phyloP scores from a whole-genome alignment of 2,329 filamentous ascomycete genomes.

The Cladosporium cucumerinum region DNA sequence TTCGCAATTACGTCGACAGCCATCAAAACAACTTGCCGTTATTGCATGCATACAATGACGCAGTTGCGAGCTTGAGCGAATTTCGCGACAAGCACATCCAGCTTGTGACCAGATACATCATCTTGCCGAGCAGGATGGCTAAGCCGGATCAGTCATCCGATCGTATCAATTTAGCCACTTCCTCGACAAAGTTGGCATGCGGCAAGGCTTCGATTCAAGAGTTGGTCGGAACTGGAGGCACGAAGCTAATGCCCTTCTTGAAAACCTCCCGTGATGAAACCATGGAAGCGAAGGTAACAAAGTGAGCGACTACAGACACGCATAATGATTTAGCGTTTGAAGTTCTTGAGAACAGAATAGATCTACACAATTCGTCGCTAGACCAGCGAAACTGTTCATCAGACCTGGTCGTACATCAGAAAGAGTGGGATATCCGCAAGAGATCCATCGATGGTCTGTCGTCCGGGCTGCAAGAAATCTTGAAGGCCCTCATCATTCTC shows the following conservation, averaged over 20 bases:
- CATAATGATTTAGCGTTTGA: not conserved
- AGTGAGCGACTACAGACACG: not conserved
- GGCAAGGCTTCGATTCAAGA: slow-evolving; percentile 35
- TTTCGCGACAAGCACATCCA: slow-evolving; percentile 54
- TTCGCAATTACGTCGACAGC: slow-evolving; percentile 44
- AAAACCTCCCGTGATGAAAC: slow-evolving; percentile 53
- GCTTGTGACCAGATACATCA: slow-evolving; percentile 53
- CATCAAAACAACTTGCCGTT: slow-evolving; percentile 36
- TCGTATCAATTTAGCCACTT: slow-evolving; percentile 44
- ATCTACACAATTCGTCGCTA: not conserved
- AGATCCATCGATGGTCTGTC: slow-evolving; percentile 24
- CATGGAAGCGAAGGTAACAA: slow-evolving; percentile 19
- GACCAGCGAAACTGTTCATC: not conserved
- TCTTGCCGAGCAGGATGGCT: slow-evolving; percentile 38
- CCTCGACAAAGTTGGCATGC: slow-evolving; percentile 40
- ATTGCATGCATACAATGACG: slow-evolving; percentile 45
- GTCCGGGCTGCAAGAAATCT: slow-evolving; percentile 28
- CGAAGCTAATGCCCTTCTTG: slow-evolving; percentile 52
- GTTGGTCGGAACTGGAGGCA: slow-evolving; percentile 51
- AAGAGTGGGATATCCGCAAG: slow-evolving; percentile 28
- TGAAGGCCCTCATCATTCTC: slow-evolving; percentile 29
- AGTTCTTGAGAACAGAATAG: not conserved
- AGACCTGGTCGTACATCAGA: slow-evolving; percentile 27
- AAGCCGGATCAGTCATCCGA: slow-evolving; percentile 27
- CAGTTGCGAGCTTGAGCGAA: slow-evolving; percentile 42